Evolutionary conservation across 2,329 filamentous ascomycete genomes (phyloP), one percentile per base, ranked within the genome.

Genomic region (Metarhizium humberi): DNA sequence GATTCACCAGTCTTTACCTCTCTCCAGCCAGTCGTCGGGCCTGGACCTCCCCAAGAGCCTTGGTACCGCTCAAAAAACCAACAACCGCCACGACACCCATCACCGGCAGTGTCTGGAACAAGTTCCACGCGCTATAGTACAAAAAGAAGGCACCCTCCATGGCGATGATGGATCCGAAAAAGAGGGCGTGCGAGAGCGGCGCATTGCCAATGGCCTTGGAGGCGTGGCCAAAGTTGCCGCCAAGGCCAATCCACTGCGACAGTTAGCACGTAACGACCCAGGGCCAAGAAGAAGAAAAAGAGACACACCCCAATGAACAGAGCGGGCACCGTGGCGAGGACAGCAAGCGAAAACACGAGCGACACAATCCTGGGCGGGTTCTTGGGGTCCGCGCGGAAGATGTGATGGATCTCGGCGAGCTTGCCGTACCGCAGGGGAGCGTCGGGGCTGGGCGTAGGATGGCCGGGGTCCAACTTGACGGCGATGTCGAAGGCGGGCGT

Each of bases 61-160:
- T 86, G 67, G 87, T 91, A 55, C 94, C 94, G 68, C 90, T 96
- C 59, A 97, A 71, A 67, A 95, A 90, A 11, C 89, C 83, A 54
- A 91, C 81, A 30, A 80, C 72, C 16, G 85, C 84, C 34, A 94
- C 81, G 47, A 85, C 73, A 38, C 78, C 78, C 54, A 87, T 84
- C 30, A 84, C 85, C 4, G 91, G 92, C 51, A 99, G 77, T 14
- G 84, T 84, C 76, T 96, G 87, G 79, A 97, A 96, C 49, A 99
- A 78, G 66, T 86, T 96, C 92, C 92, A 96, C 66, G 75, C 83
- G 53, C 82, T 87, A 74, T 97, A 97, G 79, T 99, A 99, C 61
- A 96, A 74, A 76, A 94, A 92, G 74, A 99, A 96, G 55, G 96
- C 85, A 16, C 82, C 88, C 71, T 99, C 94, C 77, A 99, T 88